A percentile compares a stretch with the other conserved stretches of the same genome.
phyloP scores from a whole-genome alignment of 1,284 basidiomycete genomes.

The Fistulinella staudtii region DNA sequence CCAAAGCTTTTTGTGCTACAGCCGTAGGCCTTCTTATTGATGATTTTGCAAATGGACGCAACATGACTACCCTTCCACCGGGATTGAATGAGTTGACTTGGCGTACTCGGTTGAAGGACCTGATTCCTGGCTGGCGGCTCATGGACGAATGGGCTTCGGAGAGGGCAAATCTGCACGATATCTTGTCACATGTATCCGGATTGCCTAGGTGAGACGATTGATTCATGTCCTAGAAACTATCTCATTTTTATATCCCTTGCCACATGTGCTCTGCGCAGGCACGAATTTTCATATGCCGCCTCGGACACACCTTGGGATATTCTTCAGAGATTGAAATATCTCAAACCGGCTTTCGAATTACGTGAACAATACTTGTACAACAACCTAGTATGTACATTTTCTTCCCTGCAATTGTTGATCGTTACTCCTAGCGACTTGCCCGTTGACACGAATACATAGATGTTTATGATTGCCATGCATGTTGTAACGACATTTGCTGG shows the following conservation, averaged over 20 bases:
- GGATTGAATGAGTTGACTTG: slow-evolving; percentile 30
- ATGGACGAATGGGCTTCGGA: slow-evolving; percentile 34
- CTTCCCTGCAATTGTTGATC: no score
- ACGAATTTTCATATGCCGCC: slow-evolving; percentile 35
- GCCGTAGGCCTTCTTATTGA: slow-evolving; percentile 40
- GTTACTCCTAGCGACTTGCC: no score
- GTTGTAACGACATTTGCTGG: slow-evolving; percentile 35
- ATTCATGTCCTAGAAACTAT: no score
- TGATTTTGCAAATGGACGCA: slow-evolving; percentile 34
- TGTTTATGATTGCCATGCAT: no score
- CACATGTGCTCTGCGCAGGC: slow-evolving; percentile 15
- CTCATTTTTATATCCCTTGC: not conserved
- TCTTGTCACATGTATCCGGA: slow-evolving; percentile 32
- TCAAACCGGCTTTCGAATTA: slow-evolving; percentile 37
- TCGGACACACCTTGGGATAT: slow-evolving; percentile 27
- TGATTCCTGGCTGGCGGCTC: slow-evolving; percentile 35
- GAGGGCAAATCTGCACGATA: slow-evolving; percentile 35
- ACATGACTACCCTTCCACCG: slow-evolving; percentile 35
- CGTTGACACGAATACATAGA: no score
- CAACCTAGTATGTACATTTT: slow-evolving; percentile 35
- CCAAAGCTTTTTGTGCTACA: slow-evolving; percentile 36
- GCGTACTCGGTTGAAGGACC: slow-evolving; percentile 34
- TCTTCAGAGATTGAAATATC: slow-evolving; percentile 30
- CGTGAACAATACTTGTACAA: slow-evolving; percentile 41
- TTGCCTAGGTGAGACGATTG: slow-evolving; percentile 33